Evolutionary conservation across 148 eudicot genomes (phyloP), one percentile per base, ranked within the genome.

Genomic region (Rhododendron vialii): DNA sequence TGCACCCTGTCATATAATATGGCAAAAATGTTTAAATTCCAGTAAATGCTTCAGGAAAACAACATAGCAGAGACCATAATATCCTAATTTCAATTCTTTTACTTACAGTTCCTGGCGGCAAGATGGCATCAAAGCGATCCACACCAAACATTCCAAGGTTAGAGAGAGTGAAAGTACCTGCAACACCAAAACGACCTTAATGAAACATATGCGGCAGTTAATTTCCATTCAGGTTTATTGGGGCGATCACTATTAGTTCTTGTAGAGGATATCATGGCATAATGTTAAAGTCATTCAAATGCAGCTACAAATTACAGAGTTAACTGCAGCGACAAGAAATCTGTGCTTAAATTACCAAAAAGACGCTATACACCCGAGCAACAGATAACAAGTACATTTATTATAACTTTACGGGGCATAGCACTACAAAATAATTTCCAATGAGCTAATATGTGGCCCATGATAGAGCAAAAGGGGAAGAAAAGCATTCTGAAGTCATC

Each of bases 111-210:
- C 98, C 99, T 82, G 98, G 98, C 5, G 98, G 99, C 83, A 95
- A 96, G 89, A 97, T 97, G 90, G 99, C 98, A 89, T 97, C 99
- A 84, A 97, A 97, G 38, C 95, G 95, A 87, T 97, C 99, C 77
- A 95, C 99, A 30, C 98, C 99, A 88, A 94, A 95, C 96, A 92
- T 94, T 81, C 98, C 99, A 38, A 97, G 98, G 91, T 97, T 95
- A 83, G 99, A 95, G 47, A 97, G 90, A 83, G 98, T 94, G 89
- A 97, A 97, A 86, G 99, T 97, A 84, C 99, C 98, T 95, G 88
- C 63, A 88, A 88, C 79, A 88, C 51, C 84, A 86, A 89, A 80
- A 65, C 5, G 35, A 57, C 4, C 33, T n/a, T 6, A 33, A 76
- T 1, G 12, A 78, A 45, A 17, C 53, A 78, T 8, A 45, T 24